Evolutionary conservation across 257 asterid species (phyloP).

Genomic region (Nemophila menziesii): DNA sequence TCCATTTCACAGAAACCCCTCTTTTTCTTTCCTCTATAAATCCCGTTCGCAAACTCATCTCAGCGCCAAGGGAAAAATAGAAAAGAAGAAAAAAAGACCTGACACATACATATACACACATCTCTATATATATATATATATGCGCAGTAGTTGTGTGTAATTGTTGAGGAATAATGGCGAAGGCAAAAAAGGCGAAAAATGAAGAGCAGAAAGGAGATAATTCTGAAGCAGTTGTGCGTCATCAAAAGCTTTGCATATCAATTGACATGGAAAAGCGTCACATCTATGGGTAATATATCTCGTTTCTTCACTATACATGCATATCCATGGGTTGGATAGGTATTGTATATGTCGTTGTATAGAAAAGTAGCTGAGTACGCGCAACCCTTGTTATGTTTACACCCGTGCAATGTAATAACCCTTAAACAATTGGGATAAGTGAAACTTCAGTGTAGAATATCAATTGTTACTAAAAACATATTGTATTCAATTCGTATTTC

Average conservation of each 20-base stretch:
- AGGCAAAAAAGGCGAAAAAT: slow-evolving; percentile 65
- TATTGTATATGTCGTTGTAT: too few species aligned
- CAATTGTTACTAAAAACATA: too few species aligned
- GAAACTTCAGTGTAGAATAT: too few species aligned
- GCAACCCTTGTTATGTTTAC: too few species aligned
- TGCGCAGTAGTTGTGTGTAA: not conserved
- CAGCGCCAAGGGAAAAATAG: not conserved
- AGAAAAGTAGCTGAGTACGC: too few species aligned
- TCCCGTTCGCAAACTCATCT: not conserved
- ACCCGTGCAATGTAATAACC: too few species aligned
- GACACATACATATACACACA: not conserved
- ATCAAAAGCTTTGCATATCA: slow-evolving; percentile 88
- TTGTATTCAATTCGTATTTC: too few species aligned
- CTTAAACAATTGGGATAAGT: too few species aligned
- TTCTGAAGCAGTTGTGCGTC: slow-evolving; percentile 85
- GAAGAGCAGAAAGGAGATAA: slow-evolving; percentile 84
- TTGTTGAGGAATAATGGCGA: slow-evolving; percentile 45
- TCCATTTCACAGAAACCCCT: slow-evolving; percentile 11
- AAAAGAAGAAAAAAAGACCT: too few species aligned
- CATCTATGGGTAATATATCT: slow-evolving; percentile 53
- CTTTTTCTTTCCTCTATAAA: slow-evolving; percentile 15
- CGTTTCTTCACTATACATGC: not conserved
- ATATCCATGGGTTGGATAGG: not conserved
- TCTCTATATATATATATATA: too few species aligned
- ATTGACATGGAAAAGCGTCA: slow-evolving; percentile 85